phyloP scores from a whole-genome alignment of 352 stramenopile species.

The Globisporangium rhizosaccharum region DNA sequence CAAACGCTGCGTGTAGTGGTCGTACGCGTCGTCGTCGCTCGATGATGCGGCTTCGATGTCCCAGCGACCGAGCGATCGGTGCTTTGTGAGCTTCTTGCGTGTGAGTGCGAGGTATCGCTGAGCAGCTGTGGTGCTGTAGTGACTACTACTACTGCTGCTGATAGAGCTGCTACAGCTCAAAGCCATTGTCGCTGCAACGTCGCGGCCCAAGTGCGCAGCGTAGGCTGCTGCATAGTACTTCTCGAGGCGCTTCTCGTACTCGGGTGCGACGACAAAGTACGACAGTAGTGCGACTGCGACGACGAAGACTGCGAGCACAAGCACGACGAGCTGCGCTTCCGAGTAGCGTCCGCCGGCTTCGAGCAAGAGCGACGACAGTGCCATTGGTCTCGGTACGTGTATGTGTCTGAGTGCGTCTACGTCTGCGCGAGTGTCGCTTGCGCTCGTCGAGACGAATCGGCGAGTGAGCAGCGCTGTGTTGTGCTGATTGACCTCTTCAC shows the following conservation, averaged over 20 bases:
- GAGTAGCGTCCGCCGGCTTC: constrained; percentile 24
- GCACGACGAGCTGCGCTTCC: constrained; percentile 47
- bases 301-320: constrained; percentile 48
- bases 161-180: constrained; percentile 18
- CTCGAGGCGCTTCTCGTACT: constrained; percentile 68
- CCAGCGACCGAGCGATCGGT: constrained; percentile 32
- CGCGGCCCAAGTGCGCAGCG: constrained; percentile 16
- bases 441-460: not conserved
- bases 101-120: constrained; percentile 13
- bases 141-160: not conserved
- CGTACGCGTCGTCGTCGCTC: constrained; percentile 32
- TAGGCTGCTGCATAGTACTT: constrained; percentile 45
- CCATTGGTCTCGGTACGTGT: constrained; percentile 2
- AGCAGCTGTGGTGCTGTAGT: not conserved
- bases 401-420: not conserved
- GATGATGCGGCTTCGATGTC: constrained; percentile 41
- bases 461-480: constrained; percentile 2
- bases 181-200: not conserved
- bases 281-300: constrained; percentile 60
- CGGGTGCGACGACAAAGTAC: constrained; percentile 73
- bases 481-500: not conserved
- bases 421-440: not conserved
- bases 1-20: constrained; percentile 8
- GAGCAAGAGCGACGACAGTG: constrained; percentile 13
- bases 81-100: constrained; percentile 27